Evolutionary conservation across 805 yeast species (phyloP).

Genomic region (Hanseniaspora clermontiae): DNA sequence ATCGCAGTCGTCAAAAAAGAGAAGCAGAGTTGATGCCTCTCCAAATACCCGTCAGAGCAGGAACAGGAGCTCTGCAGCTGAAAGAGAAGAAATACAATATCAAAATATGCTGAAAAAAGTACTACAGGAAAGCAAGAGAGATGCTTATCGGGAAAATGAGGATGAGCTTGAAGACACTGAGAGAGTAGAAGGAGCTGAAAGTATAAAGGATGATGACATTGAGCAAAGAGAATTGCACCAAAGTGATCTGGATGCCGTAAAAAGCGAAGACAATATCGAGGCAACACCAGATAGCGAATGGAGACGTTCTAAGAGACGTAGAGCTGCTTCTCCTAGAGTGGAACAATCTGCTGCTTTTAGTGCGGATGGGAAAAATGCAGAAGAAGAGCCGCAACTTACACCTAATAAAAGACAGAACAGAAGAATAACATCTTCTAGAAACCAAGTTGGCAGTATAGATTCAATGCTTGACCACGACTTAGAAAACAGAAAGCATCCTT

Average conservation of each 20-base stretch:
- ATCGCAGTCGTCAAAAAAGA: not conserved
- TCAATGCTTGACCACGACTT: not conserved
- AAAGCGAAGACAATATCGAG: conserved; percentile 6
- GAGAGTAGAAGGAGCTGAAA: conserved; percentile 14
- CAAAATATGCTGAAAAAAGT: conserved; percentile 33
- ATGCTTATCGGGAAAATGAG: conserved; percentile 20
- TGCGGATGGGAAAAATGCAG: not conserved
- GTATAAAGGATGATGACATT: conserved; percentile 1
- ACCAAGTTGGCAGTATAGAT: not conserved
- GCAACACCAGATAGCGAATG: conserved; percentile 3
- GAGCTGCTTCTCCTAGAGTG: not conserved
- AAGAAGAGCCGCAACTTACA: not conserved
- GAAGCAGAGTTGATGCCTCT: not conserved
- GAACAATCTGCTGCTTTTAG: conserved; percentile 9
- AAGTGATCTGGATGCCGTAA: not conserved
- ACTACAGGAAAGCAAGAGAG: conserved; percentile 31
- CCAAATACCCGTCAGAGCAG: conserved; percentile 4
- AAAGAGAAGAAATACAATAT: conserved; percentile 35
- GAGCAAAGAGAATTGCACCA: conserved; percentile 9
- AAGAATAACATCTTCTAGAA: not conserved
- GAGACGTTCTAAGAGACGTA: not conserved
- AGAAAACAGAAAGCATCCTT: not conserved
- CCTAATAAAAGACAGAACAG: not conserved
- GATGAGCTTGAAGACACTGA: conserved; percentile 12
- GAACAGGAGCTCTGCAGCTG: conserved; percentile 25